Conservation (phyloP, 108 stramenopile species). For the Fragilariopsis cylindrus region DNA sequence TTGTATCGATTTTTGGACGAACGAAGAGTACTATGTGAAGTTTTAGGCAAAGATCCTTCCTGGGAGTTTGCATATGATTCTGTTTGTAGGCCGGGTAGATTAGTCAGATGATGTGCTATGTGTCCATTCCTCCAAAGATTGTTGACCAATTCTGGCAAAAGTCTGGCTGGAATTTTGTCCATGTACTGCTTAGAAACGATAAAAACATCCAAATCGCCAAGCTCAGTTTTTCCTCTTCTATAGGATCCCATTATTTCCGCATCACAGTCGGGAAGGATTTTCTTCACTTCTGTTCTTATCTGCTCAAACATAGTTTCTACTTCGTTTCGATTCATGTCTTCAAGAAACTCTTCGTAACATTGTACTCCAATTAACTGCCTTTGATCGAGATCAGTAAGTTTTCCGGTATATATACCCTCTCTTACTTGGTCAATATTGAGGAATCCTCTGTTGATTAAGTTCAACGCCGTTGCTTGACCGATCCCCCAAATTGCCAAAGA, state of each 20-base stretch:
- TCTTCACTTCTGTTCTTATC: slow-evolving; percentile 18
- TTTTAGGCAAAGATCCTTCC: not conserved
- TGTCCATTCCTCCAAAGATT: slow-evolving; percentile 38
- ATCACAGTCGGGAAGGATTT: slow-evolving; percentile 37
- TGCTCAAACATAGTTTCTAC: slow-evolving; percentile 43
- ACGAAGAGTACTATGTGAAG: not conserved
- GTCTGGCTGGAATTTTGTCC: slow-evolving; percentile 27
- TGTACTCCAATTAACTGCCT: slow-evolving; percentile 55
- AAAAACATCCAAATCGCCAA: slow-evolving; percentile 61
- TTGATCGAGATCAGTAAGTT: slow-evolving; percentile 20
- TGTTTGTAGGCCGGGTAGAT: not conserved
- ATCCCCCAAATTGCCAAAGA: slow-evolving; percentile 64
- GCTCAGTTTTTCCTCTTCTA: slow-evolving; percentile 39
- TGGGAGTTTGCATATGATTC: not conserved
- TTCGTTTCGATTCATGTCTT: slow-evolving; percentile 49
- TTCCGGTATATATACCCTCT: slow-evolving; percentile 4
- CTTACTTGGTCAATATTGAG: slow-evolving; percentile 39
- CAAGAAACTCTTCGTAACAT: slow-evolving; percentile 58
- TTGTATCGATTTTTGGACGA: not conserved
- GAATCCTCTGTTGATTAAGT: slow-evolving; percentile 32
- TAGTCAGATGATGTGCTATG: slow-evolving; percentile 46
- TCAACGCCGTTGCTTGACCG: slow-evolving; percentile 31
- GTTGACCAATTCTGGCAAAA: slow-evolving; percentile 15
- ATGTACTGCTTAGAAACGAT: slow-evolving; percentile 34
- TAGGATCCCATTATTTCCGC: slow-evolving; percentile 55